These are phyloP conservation scores for Beauveria sp. DNA, from an alignment of 2,329 filamentous ascomycete species.

Conservation along the genomic window DNA sequence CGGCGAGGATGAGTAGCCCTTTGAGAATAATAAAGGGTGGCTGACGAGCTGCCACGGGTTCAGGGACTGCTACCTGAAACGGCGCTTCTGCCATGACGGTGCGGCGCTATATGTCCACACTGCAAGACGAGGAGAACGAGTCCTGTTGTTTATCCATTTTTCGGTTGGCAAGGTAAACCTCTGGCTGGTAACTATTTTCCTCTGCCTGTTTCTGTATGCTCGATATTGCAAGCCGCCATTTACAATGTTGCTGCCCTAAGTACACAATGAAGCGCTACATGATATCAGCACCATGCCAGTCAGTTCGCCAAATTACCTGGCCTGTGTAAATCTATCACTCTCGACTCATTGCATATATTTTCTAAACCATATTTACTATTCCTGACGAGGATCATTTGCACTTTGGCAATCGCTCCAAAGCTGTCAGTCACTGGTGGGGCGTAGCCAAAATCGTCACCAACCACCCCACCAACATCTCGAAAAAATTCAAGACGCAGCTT, in stretches of 20 bases:
- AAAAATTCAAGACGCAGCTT: constrained; percentile 7
- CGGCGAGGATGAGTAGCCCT: background rate
- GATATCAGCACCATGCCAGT: no score
- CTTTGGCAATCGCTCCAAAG: background rate
- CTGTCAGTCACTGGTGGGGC: background rate
- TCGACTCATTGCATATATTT: no score
- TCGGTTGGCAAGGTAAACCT: no score
- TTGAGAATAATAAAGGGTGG: background rate
- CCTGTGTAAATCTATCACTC: no score
- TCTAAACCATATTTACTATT: no score
- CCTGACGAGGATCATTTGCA: background rate
- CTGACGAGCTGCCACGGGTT: background rate
- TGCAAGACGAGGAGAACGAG: background rate
- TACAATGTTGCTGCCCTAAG: no score
- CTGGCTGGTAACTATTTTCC: no score
- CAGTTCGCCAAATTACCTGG: no score
- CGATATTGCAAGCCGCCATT: no score
- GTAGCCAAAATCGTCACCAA: constrained; percentile 7
- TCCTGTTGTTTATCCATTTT: no score
- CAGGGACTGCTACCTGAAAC: background rate
- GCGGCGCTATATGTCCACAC: background rate
- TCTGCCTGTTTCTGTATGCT: no score
- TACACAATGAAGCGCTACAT: no score
- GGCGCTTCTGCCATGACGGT: background rate
- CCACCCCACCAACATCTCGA: constrained; percentile 8